Percentiles rank a stretch among this genome's conserved stretches.
Evolutionary conservation across 2,329 filamentous ascomycete genomes (phyloP).

Genomic region (Ceratocystis smalleyi): DNA sequence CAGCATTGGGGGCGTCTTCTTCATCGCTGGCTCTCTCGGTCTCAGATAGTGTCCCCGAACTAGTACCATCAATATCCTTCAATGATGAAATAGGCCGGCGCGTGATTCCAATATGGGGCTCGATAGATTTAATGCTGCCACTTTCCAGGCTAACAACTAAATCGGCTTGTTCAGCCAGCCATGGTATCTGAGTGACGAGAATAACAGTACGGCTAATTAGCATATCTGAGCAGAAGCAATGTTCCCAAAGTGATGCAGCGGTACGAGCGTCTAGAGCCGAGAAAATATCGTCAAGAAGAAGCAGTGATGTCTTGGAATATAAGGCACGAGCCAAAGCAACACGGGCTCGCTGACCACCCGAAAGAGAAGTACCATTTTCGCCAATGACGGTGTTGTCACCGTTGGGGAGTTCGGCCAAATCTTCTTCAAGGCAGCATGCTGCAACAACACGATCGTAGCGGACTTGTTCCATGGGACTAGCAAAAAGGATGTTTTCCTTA

Average conservation of each 20-base stretch:
- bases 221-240: slow-evolving; percentile 41
- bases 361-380: slow-evolving; percentile 39
- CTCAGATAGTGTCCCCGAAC: background rate
- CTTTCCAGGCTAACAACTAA: slow-evolving; percentile 32
- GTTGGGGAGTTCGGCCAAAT: slow-evolving; percentile 35
- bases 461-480: slow-evolving; percentile 33
- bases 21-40: background rate
- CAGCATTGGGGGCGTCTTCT: background rate
- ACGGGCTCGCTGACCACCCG: slow-evolving; percentile 41
- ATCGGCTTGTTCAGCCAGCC: slow-evolving; percentile 37
- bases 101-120: slow-evolving; percentile 32
- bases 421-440: slow-evolving; percentile 37
- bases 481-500: slow-evolving; percentile 40
- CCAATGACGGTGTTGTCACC: slow-evolving; percentile 39
- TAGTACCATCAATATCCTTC: slow-evolving; percentile 24
- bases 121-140: slow-evolving; percentile 28
- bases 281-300: slow-evolving; percentile 45
- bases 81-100: slow-evolving; percentile 22
- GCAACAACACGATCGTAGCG: slow-evolving; percentile 41
- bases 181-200: slow-evolving; percentile 41
- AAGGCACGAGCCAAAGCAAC: slow-evolving; percentile 41
- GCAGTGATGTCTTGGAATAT: slow-evolving; percentile 39
- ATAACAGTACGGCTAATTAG: slow-evolving; percentile 39
- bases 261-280: slow-evolving; percentile 45
- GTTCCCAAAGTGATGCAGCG: slow-evolving; percentile 38